phyloP scores from a whole-genome alignment of 306 rosid species.

The Prunus davidiana region DNA sequence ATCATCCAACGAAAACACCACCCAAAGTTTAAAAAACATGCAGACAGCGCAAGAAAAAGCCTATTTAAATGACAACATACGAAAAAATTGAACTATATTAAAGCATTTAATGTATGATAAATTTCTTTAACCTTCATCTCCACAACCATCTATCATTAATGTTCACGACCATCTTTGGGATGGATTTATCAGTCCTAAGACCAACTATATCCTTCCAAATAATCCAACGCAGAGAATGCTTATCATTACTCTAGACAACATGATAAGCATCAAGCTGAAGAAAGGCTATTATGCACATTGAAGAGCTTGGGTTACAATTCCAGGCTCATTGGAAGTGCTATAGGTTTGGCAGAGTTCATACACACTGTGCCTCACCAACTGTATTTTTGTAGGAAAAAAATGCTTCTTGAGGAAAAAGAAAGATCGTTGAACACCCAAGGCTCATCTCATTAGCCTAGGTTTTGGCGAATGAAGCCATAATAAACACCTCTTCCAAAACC shows the following conservation, averaged over 20 bases:
- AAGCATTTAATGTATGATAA: background rate
- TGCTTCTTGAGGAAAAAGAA: background rate
- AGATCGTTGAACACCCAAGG: background rate
- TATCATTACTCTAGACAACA: background rate
- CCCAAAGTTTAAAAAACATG: slow-evolving; percentile 12
- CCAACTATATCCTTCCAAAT: background rate
- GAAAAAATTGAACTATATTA: background rate
- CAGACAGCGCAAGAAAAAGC: background rate
- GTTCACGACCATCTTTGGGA: background rate
- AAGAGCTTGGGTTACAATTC: background rate
- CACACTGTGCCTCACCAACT: background rate
- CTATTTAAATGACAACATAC: background rate
- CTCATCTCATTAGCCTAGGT: background rate
- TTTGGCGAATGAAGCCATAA: background rate
- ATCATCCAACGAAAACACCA: slow-evolving; percentile 24
- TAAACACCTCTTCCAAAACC: background rate
- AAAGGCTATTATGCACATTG: background rate
- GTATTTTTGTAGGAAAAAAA: background rate
- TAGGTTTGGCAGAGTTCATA: background rate
- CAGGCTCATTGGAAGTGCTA: background rate
- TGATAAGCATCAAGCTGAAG: background rate
- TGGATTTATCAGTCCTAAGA: background rate
- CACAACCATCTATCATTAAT: background rate
- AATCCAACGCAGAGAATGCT: background rate
- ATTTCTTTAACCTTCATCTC: background rate